These are phyloP conservation scores for Cylindrodendrum hubeiense DNA, from an alignment of 2,329 filamentous ascomycete genomes.

Conservation along the genomic window DNA sequence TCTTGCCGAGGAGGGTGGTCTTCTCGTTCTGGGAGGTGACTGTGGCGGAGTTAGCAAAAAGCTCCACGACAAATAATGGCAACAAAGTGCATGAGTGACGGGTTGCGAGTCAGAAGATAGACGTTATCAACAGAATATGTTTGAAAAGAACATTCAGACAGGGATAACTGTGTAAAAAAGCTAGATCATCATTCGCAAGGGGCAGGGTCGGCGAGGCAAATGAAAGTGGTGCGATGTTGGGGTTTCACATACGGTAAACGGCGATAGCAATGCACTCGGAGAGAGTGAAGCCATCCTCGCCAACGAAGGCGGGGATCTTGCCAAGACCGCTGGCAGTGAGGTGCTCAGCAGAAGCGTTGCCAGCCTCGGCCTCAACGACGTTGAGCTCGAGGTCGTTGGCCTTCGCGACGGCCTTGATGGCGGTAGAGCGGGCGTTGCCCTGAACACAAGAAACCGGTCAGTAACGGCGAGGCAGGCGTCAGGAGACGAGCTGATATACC, in stretches of 20 bases:
- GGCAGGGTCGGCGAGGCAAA: constrained; percentile 29
- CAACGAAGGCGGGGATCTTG: constrained; percentile 94
- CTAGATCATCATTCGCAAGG: constrained; percentile 75
- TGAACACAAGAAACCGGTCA: constrained; percentile 57
- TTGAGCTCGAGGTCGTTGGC: constrained; percentile 96
- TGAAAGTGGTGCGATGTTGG: constrained; percentile 46
- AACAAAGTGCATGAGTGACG: constrained; percentile 44
- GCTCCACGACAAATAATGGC: constrained; percentile 37
- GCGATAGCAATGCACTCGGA: constrained; percentile 94
- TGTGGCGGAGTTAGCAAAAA: constrained; percentile 59
- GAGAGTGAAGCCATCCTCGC: constrained; percentile 90
- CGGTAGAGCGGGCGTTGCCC: constrained; percentile 90
- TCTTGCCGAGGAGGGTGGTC: constrained; percentile 99
- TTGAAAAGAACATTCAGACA: constrained; percentile 80
- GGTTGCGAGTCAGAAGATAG: constrained; percentile 80
- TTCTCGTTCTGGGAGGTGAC: constrained; percentile 99
- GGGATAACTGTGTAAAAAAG: constrained; percentile 95
- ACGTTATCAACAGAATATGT: constrained; percentile 83
- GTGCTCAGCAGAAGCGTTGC: constrained; percentile 80
- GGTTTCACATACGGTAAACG: constrained; percentile 87
- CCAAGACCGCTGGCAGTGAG: constrained; percentile 86
- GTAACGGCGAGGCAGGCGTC: constrained; percentile 47
- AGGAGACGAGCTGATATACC: constrained; percentile 63
- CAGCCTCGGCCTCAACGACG: constrained; percentile 78
- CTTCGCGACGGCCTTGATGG: constrained; percentile 94